Percentiles rank a stretch among this genome's conserved stretches.
These are phyloP conservation scores for Backusella psychrophila DNA, from an alignment of 192 early-diverging fungal genomes.

Conservation along the genomic window DNA sequence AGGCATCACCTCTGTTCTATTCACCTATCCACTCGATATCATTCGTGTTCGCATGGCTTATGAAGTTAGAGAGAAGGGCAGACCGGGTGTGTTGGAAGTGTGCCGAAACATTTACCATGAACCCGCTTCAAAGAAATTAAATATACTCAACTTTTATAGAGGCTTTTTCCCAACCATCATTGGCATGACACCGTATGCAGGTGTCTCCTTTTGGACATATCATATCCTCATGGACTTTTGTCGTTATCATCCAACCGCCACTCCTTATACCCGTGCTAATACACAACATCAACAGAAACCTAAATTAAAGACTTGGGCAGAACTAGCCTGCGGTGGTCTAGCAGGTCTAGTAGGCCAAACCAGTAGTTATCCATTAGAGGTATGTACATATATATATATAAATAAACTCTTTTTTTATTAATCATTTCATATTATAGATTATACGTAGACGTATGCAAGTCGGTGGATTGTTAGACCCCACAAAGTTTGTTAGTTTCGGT, in stretches of 20 bases:
- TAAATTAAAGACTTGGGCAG: slow-evolving; percentile 68
- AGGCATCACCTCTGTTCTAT: slow-evolving; percentile 78
- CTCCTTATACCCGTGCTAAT: slow-evolving; percentile 33
- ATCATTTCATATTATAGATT: slow-evolving; percentile 39
- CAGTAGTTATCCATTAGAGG: slow-evolving; percentile 86
- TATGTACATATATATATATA: not conserved
- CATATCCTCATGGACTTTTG: slow-evolving; percentile 66
- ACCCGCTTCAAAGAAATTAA: slow-evolving; percentile 50
- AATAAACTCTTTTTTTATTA: too few relatives aligned
- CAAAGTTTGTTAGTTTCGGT: slow-evolving; percentile 47
- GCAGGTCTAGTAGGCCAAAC: slow-evolving; percentile 88
- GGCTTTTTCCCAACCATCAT: slow-evolving; percentile 86
- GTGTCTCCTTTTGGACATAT: slow-evolving; percentile 92
- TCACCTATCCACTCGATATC: slow-evolving; percentile 93
- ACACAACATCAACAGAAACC: slow-evolving; percentile 10
- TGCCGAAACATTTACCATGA: slow-evolving; percentile 75
- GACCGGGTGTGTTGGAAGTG: slow-evolving; percentile 16
- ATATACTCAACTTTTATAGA: slow-evolving; percentile 87
- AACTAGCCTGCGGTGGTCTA: slow-evolving; percentile 77
- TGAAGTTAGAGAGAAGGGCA: slow-evolving; percentile 51
- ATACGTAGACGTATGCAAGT: slow-evolving; percentile 86
- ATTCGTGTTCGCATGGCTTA: slow-evolving; percentile 94
- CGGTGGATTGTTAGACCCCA: slow-evolving; percentile 57
- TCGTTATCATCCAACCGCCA: slow-evolving; percentile 43
- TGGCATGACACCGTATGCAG: slow-evolving; percentile 97